These are phyloP conservation scores for Colletotrichum salicis DNA, from an alignment of 2,329 filamentous ascomycete species.

Conservation along the genomic window DNA sequence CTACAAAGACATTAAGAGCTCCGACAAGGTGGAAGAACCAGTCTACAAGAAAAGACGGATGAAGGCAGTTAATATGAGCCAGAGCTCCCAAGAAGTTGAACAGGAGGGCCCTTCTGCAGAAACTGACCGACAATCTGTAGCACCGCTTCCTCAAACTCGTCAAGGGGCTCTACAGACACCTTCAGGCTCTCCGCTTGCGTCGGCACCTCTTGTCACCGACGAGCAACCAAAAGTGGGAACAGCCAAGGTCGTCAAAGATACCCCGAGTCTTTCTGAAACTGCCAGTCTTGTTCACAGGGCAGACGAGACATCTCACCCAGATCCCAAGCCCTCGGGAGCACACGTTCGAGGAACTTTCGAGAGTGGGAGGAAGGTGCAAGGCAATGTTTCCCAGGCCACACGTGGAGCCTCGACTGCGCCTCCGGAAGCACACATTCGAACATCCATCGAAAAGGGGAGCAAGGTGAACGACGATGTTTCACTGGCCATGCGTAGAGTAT, in stretches of 20 bases:
- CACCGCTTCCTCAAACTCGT: slow-evolving; percentile 4
- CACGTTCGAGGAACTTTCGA: not conserved
- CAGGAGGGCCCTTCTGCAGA: not conserved
- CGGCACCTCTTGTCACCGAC: not conserved
- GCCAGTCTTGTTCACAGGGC: not conserved
- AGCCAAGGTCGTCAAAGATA: not conserved
- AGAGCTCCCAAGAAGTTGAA: not conserved
- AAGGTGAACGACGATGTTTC: not conserved
- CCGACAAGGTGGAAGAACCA: slow-evolving; percentile 8
- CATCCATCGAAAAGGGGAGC: not conserved
- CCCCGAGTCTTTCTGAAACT: not conserved
- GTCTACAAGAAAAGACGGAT: slow-evolving; percentile 37
- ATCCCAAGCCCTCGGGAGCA: not conserved
- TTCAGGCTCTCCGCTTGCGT: not conserved
- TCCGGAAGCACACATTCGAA: not conserved
- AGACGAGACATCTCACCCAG: not conserved
- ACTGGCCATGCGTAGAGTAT: not conserved
- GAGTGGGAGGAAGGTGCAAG: not conserved
- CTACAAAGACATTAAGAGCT: slow-evolving; percentile 14
- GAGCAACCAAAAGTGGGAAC: not conserved
- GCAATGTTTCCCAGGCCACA: not conserved
- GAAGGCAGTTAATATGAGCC: slow-evolving; percentile 40
- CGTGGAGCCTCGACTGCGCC: not conserved
- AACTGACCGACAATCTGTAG: not conserved
- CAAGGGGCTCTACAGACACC: not conserved